Evolutionary conservation across 306 rosid genomes (phyloP).

Genomic region (Alnus rubra): DNA sequence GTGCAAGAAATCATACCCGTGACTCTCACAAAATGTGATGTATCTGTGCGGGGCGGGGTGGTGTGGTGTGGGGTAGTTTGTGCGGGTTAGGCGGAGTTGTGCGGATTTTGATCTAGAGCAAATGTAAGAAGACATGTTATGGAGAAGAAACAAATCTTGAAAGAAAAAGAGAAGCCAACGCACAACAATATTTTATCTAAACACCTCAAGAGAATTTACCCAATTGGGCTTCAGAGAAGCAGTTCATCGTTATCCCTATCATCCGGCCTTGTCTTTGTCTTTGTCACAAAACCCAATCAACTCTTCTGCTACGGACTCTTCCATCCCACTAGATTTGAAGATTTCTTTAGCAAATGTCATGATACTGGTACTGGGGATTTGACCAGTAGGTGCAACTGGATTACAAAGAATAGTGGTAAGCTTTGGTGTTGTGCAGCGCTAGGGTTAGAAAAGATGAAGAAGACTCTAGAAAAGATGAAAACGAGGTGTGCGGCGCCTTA

Average conservation of each 20-base stretch:
- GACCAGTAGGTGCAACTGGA: slow-evolving; percentile 79
- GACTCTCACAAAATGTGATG: too few relatives aligned
- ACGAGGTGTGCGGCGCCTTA: too few relatives aligned
- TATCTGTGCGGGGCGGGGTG: too few relatives aligned
- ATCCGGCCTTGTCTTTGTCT: slow-evolving; percentile 61
- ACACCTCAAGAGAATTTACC: slow-evolving; percentile 82
- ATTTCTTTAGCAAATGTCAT: slow-evolving; percentile 56
- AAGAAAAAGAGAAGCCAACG: slow-evolving; percentile 56
- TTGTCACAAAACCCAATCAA: slow-evolving; percentile 88
- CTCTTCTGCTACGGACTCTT: slow-evolving; percentile 66
- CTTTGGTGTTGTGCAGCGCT: not conserved
- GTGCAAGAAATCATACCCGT: too few relatives aligned
- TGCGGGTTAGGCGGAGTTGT: too few relatives aligned
- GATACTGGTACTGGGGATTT: slow-evolving; percentile 53
- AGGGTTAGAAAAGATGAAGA: too few relatives aligned
- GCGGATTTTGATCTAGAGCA: slow-evolving; percentile 44
- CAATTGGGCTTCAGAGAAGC: slow-evolving; percentile 88
- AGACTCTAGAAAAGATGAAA: too few relatives aligned
- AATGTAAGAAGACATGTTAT: slow-evolving; percentile 57
- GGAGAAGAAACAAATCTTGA: slow-evolving; percentile 51
- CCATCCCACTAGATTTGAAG: slow-evolving; percentile 65
- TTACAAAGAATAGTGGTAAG: slow-evolving; percentile 77
- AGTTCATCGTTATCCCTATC: slow-evolving; percentile 68
- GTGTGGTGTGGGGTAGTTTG: too few relatives aligned
- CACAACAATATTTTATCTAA: slow-evolving; percentile 46